Evolutionary conservation across 768 basidiomycete genomes (phyloP).

Genomic region (Fistulinella prunicolor): DNA sequence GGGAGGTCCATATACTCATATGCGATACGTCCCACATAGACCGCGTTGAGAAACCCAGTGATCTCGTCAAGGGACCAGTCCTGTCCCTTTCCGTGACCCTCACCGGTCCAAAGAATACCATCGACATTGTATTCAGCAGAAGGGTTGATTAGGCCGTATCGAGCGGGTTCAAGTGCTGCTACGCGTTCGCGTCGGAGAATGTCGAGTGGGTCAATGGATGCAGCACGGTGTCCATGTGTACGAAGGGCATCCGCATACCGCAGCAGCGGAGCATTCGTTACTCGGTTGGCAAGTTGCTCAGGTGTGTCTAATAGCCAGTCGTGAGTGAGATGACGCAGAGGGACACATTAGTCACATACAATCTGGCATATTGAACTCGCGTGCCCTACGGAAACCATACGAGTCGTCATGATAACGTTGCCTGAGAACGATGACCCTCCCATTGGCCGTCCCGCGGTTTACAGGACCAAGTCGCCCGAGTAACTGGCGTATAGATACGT

Average conservation of each 20-base stretch:
- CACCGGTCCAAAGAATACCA: constrained; percentile 74
- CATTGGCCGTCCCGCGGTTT: not conserved
- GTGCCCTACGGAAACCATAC: constrained; percentile 69
- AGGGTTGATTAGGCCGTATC: constrained; percentile 69
- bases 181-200: constrained; percentile 81
- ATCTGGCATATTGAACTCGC: constrained; percentile 64
- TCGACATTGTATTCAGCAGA: constrained; percentile 62
- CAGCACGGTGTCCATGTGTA: constrained; percentile 82
- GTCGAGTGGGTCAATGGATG: constrained; percentile 84
- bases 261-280: constrained; percentile 69
- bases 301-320: constrained; percentile 48
- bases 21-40: constrained; percentile 84
- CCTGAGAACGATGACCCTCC: constrained; percentile 22
- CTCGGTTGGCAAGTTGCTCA: constrained; percentile 64
- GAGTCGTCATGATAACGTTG: constrained; percentile 72
- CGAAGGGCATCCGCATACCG: constrained; percentile 89
- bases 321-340: not conserved
- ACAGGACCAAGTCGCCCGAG: constrained; percentile 5
- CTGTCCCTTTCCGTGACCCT: constrained; percentile 24
- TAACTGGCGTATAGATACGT: constrained; percentile 10
- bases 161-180: constrained; percentile 67
- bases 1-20: constrained; percentile 93
- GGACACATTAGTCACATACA: constrained; percentile 44
- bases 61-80: constrained; percentile 74
- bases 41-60: constrained; percentile 58